phyloP scores from a whole-genome alignment of 352 stramenopile species.

The Globisporangium ultimum region DNA sequence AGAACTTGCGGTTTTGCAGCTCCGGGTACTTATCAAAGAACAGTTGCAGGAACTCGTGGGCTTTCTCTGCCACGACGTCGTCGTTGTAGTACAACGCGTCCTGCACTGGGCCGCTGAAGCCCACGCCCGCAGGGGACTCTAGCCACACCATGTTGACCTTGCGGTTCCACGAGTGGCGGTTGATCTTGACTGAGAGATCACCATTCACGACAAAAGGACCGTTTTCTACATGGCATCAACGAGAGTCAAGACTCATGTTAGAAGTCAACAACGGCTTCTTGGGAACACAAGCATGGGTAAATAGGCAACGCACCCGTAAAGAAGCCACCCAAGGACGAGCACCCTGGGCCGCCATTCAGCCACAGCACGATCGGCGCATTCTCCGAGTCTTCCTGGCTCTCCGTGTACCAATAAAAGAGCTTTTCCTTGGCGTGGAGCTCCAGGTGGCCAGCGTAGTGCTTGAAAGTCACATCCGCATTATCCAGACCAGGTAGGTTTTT shows the following conservation, averaged over 20 bases:
- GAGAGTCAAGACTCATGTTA: too few species aligned
- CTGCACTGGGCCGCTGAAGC: slow-evolving; percentile 54
- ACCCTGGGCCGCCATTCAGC: slow-evolving; percentile 91
- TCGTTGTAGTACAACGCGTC: slow-evolving; percentile 71
- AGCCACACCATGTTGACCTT: slow-evolving; percentile 75
- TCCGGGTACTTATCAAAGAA: slow-evolving; percentile 68
- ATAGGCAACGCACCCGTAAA: slow-evolving; percentile 34
- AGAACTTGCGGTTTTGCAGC: slow-evolving; percentile 68
- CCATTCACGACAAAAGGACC: slow-evolving; percentile 53
- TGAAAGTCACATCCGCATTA: slow-evolving; percentile 35
- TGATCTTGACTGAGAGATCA: slow-evolving; percentile 38
- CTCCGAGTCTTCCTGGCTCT: slow-evolving; percentile 42
- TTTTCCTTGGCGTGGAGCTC: slow-evolving; percentile 40
- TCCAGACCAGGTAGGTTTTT: slow-evolving; percentile 44
- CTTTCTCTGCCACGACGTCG: slow-evolving; percentile 57
- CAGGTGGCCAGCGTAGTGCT: slow-evolving; percentile 57
- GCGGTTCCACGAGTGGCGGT: slow-evolving; percentile 69
- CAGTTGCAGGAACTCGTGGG: slow-evolving; percentile 63
- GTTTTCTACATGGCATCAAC: slow-evolving; percentile 24
- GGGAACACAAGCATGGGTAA: too few species aligned
- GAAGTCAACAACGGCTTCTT: too few species aligned
- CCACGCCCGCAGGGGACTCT: slow-evolving; percentile 58
- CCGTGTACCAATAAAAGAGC: slow-evolving; percentile 73
- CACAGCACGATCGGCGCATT: slow-evolving; percentile 84
- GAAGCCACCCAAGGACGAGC: slow-evolving; percentile 76